phyloP scores from a whole-genome alignment of 257 asterid species.

The Nicotiana knightiana region DNA sequence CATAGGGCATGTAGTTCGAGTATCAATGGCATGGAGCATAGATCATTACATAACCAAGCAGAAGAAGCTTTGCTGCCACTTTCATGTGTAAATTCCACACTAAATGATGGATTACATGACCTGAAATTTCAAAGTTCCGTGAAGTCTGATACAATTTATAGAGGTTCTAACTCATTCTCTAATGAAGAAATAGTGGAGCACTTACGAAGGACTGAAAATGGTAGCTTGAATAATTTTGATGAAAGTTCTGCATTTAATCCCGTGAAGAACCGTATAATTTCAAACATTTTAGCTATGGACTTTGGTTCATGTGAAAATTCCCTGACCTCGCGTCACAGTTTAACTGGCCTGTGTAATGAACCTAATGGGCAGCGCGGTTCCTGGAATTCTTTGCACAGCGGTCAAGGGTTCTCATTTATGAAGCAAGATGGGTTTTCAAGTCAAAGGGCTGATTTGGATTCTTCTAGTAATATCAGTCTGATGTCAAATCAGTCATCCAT shows the following conservation, averaged over 20 bases:
- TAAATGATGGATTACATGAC: slow-evolving; percentile 61
- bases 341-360: slow-evolving; percentile 46
- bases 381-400: slow-evolving; percentile 63
- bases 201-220: slow-evolving; percentile 71
- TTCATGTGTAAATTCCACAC: slow-evolving; percentile 53
- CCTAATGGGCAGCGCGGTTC: slow-evolving; percentile 51
- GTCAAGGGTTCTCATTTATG: slow-evolving; percentile 46
- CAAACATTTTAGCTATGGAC: slow-evolving; percentile 72
- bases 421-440: slow-evolving; percentile 46
- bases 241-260: slow-evolving; percentile 54
- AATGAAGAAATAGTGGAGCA: slow-evolving; percentile 96
- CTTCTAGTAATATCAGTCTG: slow-evolving; percentile 22
- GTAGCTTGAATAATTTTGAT: slow-evolving; percentile 41
- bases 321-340: slow-evolving; percentile 41
- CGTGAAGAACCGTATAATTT: slow-evolving; percentile 65
- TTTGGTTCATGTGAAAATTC: slow-evolving; percentile 73
- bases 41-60: slow-evolving; percentile 45
- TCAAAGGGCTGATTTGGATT: slow-evolving; percentile 40
- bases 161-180: slow-evolving; percentile 79
- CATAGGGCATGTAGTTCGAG: slow-evolving; percentile 40
- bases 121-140: slow-evolving; percentile 69
- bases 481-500: slow-evolving; percentile 24
- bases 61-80: slow-evolving; percentile 50
- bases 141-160: slow-evolving; percentile 73
- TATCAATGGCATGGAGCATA: slow-evolving; percentile 35